These are phyloP conservation scores for Eucalyptus caleyi DNA, from an alignment of 345 rosid species.

Conservation along the genomic window DNA sequence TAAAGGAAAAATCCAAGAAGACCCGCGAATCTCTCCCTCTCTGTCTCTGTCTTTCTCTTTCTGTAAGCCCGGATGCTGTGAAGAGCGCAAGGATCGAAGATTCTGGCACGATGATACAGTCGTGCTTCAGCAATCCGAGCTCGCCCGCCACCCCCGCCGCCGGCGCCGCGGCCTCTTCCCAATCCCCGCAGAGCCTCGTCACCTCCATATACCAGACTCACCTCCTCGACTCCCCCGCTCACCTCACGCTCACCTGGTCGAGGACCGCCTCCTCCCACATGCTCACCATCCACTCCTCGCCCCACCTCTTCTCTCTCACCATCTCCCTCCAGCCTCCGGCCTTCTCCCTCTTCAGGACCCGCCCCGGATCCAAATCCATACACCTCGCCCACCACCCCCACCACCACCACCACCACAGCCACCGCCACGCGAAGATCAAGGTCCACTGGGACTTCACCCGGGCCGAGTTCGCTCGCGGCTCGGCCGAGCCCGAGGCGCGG, in stretches of 20 bases:
- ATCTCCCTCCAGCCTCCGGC: conserved; percentile 26
- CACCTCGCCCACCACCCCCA: conserved; percentile 14
- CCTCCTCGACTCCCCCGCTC: conserved; percentile 17
- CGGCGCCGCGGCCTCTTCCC: conserved; percentile 2
- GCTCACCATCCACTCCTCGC: conserved; percentile 27
- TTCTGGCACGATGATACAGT: conserved; percentile 23
- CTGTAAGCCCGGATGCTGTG: not conserved
- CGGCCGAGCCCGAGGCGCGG: conserved; percentile 37
- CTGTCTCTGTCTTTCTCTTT: not conserved
- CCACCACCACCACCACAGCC: not conserved
- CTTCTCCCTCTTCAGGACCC: conserved; percentile 34
- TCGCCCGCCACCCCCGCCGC: not conserved
- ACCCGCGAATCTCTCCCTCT: not conserved
- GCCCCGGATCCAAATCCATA: conserved; percentile 42
- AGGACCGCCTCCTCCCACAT: conserved; percentile 32
- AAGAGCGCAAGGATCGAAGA: not conserved
- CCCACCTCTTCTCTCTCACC: conserved; percentile 29
- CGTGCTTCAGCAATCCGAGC: conserved; percentile 37
- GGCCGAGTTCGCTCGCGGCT: conserved; percentile 23
- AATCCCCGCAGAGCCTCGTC: conserved; percentile 33
- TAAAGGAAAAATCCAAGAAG: not conserved
- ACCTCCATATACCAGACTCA: conserved; percentile 34
- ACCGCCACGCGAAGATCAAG: conserved; percentile 20
- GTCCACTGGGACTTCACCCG: conserved; percentile 50
- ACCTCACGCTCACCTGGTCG: conserved; percentile 44